Percentiles rank a stretch among this genome's conserved stretches.
Evolutionary conservation across 139 green algal genomes (phyloP).

Genomic region (Parachlorella kessleri): DNA sequence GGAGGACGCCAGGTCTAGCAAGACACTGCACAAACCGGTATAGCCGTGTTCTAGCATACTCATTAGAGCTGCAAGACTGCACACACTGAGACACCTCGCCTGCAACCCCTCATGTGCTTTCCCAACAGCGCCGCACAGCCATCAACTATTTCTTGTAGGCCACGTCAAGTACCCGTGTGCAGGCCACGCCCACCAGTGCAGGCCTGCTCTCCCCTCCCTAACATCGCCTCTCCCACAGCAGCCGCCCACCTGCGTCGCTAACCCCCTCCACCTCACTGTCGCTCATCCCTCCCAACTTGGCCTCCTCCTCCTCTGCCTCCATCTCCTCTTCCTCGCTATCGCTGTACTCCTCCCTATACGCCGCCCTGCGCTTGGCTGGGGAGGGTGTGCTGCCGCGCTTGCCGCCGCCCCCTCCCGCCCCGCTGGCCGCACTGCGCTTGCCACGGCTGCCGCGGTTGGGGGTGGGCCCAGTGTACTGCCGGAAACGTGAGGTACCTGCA

Average conservation of each 20-base stretch:
- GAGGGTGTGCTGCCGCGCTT: constrained; percentile 2
- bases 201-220: background rate
- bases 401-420: background rate
- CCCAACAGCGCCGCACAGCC: too few relatives aligned
- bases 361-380: background rate
- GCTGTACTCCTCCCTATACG: background rate
- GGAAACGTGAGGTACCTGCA: constrained; percentile 30
- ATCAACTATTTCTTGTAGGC: too few relatives aligned
- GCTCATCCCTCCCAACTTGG: background rate
- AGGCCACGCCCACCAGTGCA: too few relatives aligned
- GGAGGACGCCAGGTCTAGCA: too few relatives aligned
- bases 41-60: too few relatives aligned
- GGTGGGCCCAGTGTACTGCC: constrained; percentile 10
- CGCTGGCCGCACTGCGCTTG: constrained; percentile 2
- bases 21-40: too few relatives aligned
- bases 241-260: background rate
- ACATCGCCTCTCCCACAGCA: background rate
- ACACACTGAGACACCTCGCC: too few relatives aligned
- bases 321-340: constrained; percentile 8
- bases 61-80: too few relatives aligned
- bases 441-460: background rate
- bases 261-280: constrained; percentile 8
- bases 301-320: background rate
- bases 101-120: too few relatives aligned
- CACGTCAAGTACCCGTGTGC: too few relatives aligned